Conservation (phyloP, 1,284 basidiomycete species). For the Filobasidium uniguttulatum region DNA sequence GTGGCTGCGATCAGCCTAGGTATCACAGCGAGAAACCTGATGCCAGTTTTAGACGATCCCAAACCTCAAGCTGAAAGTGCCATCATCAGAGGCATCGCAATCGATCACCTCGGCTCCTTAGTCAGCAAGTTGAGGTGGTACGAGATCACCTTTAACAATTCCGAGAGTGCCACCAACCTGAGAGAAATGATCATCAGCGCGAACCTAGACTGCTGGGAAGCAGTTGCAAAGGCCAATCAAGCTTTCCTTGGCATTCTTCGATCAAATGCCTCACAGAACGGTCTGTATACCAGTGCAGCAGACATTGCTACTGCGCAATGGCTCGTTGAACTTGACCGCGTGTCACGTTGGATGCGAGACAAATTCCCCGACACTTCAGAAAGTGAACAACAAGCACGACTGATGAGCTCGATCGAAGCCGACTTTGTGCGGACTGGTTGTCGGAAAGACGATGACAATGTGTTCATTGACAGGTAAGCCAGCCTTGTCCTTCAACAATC, state of each 20-base stretch:
- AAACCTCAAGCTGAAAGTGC: constrained; percentile 61
- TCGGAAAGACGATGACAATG: constrained; percentile 42
- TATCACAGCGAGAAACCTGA: constrained; percentile 67
- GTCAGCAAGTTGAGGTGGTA: constrained; percentile 60
- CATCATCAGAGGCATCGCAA: constrained; percentile 68
- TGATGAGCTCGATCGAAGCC: no score
- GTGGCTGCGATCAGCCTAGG: constrained; percentile 67
- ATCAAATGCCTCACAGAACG: background rate
- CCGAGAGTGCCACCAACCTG: background rate
- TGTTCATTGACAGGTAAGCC: constrained; percentile 59
- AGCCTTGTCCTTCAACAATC: background rate
- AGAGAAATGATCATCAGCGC: background rate
- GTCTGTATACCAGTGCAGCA: constrained; percentile 1
- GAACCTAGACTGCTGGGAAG: background rate
- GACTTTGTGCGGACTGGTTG: constrained; percentile 1
- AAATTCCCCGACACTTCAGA: no score
- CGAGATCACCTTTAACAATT: background rate
- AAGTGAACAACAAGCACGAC: no score
- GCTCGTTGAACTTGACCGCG: background rate
- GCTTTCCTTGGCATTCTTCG: background rate
- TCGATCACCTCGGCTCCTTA: constrained; percentile 87
- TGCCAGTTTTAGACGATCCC: constrained; percentile 63
- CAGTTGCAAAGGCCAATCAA: background rate
- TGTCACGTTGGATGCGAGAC: no score
- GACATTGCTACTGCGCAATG: constrained; percentile 1